A percentile compares a stretch with the other conserved stretches of the same genome.
These are phyloP conservation scores for Saccharomycopsis sp. DNA, from an alignment of 805 yeast genomes.

Conservation along the genomic window DNA sequence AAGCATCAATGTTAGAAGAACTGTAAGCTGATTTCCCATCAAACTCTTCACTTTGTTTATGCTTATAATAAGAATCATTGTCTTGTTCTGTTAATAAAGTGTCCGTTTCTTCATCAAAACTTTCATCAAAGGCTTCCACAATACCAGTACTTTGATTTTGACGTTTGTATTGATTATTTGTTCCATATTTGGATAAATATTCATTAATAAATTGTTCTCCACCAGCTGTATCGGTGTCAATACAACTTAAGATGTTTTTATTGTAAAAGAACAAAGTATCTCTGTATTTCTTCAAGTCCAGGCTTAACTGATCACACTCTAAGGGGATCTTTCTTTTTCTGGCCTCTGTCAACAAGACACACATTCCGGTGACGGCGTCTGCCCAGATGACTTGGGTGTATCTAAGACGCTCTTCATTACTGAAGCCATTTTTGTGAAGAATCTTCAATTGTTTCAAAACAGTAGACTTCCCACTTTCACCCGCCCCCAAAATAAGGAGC, in stretches of 20 bases:
- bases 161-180: slow-evolving; percentile 41
- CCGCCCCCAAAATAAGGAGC: slow-evolving; percentile 79
- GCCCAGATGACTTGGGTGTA: slow-evolving; percentile 89
- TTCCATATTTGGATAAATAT: slow-evolving; percentile 52
- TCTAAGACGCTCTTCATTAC: slow-evolving; percentile 65
- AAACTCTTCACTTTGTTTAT: neutral
- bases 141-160: slow-evolving; percentile 45
- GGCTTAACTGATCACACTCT: slow-evolving; percentile 50
- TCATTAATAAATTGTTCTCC: slow-evolving; percentile 53
- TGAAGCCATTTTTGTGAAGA: slow-evolving; percentile 77
- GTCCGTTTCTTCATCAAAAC: slow-evolving; percentile 18
- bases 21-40: neutral
- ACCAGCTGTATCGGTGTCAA: slow-evolving; percentile 59
- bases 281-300: slow-evolving; percentile 36
- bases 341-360: slow-evolving; percentile 65
- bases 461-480: slow-evolving; percentile 91
- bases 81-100: slow-evolving; percentile 15
- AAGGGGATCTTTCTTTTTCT: slow-evolving; percentile 51
- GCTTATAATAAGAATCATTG: neutral
- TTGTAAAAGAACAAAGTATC: slow-evolving; percentile 38
- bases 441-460: slow-evolving; percentile 82
- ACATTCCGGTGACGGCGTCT: slow-evolving; percentile 81
- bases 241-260: slow-evolving; percentile 42
- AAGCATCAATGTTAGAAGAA: neutral
- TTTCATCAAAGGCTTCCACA: slow-evolving; percentile 25